Base-by-base conservation (phyloP, 371 early-diverging fungal genomes). In the Mucor indicus region DNA sequence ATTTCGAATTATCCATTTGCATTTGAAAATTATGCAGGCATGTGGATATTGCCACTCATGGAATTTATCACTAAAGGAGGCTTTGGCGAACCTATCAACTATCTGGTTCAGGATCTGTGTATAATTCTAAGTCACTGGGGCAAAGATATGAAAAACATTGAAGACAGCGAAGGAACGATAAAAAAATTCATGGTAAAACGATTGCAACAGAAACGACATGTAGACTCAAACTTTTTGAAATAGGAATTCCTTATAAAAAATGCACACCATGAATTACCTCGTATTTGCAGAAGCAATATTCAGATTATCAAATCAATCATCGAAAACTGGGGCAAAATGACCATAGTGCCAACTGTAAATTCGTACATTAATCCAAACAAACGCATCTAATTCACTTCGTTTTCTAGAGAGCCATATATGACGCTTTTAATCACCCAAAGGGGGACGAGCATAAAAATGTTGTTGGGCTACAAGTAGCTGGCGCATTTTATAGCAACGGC, bases 81-180 rank as follows among this genome's bases (percentile, higher is more conserved):
- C 10, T 86, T 71, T 60, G 85, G 84, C n/a, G 62, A 64, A n/a
- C 74, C 85, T 3, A 71, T 87, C 59, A 87, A 84, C 41, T 86
- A 84, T 45, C 77, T 82, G 55, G 76, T 85, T 16, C 85, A 84
- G 56, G 84, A 84, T 53, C 24, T 85, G 2, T 78, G 81, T 36
- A 60, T 80, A 0, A 40, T 83, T 1, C 44, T 86, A 24, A 62
- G 83, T 20, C 62, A 70, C 5, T 89, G 89, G 89, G 79, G 73
- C 2, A 55, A 53, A 31, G 48, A n/a, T n/a, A n/a, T n/a, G n/a
- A n/a, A n/a, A n/a, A n/a, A n/a, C n/a, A n/a, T n/a, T n/a, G n/a
- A n/a, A n/a, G n/a, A n/a, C n/a, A n/a, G n/a, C n/a, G n/a, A n/a
- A n/a, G n/a, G n/a, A n/a, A n/a, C n/a, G n/a, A 19, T 22, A 33